phyloP scores from a whole-genome alignment of 139 green algal species.

The Tetradesmus lagerheimii region DNA sequence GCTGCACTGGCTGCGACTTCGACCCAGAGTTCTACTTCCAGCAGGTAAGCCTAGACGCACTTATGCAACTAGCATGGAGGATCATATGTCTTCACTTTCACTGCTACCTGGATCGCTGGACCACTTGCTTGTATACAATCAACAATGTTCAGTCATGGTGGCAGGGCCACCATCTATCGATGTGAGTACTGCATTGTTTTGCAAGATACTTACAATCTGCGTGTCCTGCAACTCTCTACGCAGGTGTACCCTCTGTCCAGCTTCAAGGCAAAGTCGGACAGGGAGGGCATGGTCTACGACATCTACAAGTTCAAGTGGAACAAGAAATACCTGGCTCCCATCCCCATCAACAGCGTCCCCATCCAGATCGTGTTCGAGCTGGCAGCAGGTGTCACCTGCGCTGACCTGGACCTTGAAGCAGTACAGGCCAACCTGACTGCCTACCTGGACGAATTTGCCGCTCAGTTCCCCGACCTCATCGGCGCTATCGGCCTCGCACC shows the following conservation, averaged over 20 bases:
- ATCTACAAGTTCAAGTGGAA: constrained; percentile 34
- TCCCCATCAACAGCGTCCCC: constrained; percentile 7
- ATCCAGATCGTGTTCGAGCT: not conserved
- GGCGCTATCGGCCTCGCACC: not conserved
- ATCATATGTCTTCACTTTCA: too few relatives aligned
- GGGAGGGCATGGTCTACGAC: constrained; percentile 1
- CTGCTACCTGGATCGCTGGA: too few relatives aligned
- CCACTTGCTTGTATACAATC: too few relatives aligned
- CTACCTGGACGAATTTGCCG: not conserved
- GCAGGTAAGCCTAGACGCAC: too few relatives aligned
- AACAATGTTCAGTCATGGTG: too few relatives aligned
- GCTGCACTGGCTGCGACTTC: constrained; percentile 23
- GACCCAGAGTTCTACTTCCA: constrained; percentile 37
- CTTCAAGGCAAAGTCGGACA: constrained; percentile 29
- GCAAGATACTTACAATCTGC: too few relatives aligned
- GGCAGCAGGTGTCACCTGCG: not conserved
- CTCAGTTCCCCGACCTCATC: not conserved
- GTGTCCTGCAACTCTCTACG: too few relatives aligned
- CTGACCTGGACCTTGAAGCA: not conserved
- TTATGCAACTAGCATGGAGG: too few relatives aligned
- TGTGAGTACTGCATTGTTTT: too few relatives aligned
- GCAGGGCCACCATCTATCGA: too few relatives aligned
- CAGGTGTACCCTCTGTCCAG: constrained; percentile 10
- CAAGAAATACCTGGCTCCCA: constrained; percentile 32
- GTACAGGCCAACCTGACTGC: not conserved